Evolutionary conservation across 441 rosid species (phyloP), one percentile per base, ranked within the genome.

Genomic region (Erodium chrysanthum): DNA sequence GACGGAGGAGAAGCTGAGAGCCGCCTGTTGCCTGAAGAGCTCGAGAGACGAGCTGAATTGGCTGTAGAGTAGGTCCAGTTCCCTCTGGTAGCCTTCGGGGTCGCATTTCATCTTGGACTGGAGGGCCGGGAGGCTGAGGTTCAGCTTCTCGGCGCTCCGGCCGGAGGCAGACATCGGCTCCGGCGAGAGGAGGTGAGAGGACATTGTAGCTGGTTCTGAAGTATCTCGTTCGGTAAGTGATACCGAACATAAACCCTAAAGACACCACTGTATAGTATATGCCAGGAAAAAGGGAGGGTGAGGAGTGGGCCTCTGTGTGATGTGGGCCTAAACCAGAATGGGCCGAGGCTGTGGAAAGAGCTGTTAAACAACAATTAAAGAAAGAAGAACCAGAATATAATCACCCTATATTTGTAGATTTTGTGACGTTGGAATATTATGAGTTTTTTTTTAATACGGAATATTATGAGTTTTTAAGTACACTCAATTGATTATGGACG

Each of bases 101-200:
- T 91, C 99, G 44, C 77, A 69, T 58, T 94, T 91, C 90, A 94
- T 88, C 77, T 91, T 91, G 2, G 91, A 88, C 42, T 87, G 96
- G 54, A 89, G 92, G 9, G 75, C 18, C 5, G 84, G 84, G 27
- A 56, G 27, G 61, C 61, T 56, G 0, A 91, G 87, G 66, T 86
- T 89, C 42, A 91, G 68, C 80, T 82, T 91, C 74, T 86, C 97
- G 1, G 94, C 84, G 77, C 81, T 76, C 76, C 89, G 84, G 23
- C 97, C 94, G 3, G 96, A 83, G 2, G 94, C 91, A n/a, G 88
- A 75, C 1, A 91, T 68, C 18, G 90, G 48, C 44, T 85, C 94
- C 82, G 84, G 74, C 72, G 84, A 64, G 21, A 68, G 68, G 44
- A 77, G 69, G 71, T 61, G 52, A 5, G 64, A 11, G 42, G 72